Base-by-base conservation (phyloP, 352 stramenopile species). In the Globisporangium echinulatum region DNA sequence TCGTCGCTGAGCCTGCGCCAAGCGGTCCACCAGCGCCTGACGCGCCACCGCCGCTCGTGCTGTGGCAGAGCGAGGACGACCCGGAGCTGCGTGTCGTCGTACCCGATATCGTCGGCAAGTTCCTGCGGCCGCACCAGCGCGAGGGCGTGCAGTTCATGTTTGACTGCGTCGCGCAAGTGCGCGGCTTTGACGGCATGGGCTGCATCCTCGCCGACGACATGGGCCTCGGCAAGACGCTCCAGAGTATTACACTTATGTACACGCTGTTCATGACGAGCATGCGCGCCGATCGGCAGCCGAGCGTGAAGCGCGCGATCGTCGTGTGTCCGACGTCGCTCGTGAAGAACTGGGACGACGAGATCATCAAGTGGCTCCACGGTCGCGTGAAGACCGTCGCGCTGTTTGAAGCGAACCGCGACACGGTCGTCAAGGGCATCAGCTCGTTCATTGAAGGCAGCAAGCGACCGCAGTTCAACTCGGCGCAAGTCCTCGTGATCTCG, bases 91-190 rank as follows among this genome's bases (percentile, higher is more conserved):
- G 84, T 43, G 78, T 94, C 5, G 79, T 96, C 38, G 86, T 97
- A 13, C 85, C 90, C 8, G 82, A 92, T 36, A 89, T 98, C 33
- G 79, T 99, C 5, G 89, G 89, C 59, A 98, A 98, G 58, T 98
- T 92, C 66, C 67, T 99, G 42, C 88, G 96, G 25, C 95, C 95
- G 49, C 96, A 99, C 77, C 93, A 98, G 72, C 82, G 94, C 19
- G 96, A 98, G 71, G 96, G 96, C 40, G 95, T 99, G 51, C 77
- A 96, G 70, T 99, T 99, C 65, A 96, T 98, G 83, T 99, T 97
- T 62, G 89, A 99, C 61, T 99, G 94, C 77, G 92, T 94, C 36
- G 72, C 66, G n/a, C 77, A 77, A 62, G 51, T 94, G 0, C 79
- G 79, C 37, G 78, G 73, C 0, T 94, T 95, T 56, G 82, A 90